Evolutionary conservation across 352 stramenopile genomes (phyloP), one percentile per base, ranked within the genome.

Genomic region (Pythium coloratum): DNA sequence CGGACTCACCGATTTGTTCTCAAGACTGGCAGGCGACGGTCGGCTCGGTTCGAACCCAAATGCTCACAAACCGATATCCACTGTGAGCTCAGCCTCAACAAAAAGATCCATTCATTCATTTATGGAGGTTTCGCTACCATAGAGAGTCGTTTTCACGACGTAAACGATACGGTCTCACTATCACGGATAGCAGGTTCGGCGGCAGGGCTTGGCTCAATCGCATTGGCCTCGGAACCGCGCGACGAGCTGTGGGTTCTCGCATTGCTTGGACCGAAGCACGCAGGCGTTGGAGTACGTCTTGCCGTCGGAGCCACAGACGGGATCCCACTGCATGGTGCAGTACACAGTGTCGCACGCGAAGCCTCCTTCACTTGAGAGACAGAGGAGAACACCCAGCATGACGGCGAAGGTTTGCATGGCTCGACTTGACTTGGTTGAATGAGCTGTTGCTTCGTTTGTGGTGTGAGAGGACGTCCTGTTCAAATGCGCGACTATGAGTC

Each of bases 201-300:
- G n/a, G n/a, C n/a, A n/a, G n/a, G n/a, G n/a, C n/a, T n/a, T n/a
- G n/a, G n/a, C n/a, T n/a, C n/a, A n/a, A n/a, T n/a, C 38, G 14
- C 59, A 66, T 40, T 59, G 33, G 9, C 59, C 59, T 5, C 38
- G 14, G 1, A 12, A n/a, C 2, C 49, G 49, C 13, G 50, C 34
- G 1, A 53, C 24, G 50, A 66, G 49, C 1, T 33, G 14, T 26
- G 50, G 47, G 12, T 60, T 49, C 18, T 66, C 47, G 59, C 66
- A 76, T 28, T 44, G 55, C 6, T 55, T 59, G 24, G 30, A 55
- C 6, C 40, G 36, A 2, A 76, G 57, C 30, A 64, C 54, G 62
- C 70, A 76, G 51, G 42, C 18, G 63, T 79, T 79, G 20, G 56
- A 62, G 69, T 79, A 79, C n/a, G 69, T 76, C 62, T 76, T 67